phyloP scores from a whole-genome alignment of 1,139 yeast species.

The Hemisphaericaspora lyxosophila region DNA sequence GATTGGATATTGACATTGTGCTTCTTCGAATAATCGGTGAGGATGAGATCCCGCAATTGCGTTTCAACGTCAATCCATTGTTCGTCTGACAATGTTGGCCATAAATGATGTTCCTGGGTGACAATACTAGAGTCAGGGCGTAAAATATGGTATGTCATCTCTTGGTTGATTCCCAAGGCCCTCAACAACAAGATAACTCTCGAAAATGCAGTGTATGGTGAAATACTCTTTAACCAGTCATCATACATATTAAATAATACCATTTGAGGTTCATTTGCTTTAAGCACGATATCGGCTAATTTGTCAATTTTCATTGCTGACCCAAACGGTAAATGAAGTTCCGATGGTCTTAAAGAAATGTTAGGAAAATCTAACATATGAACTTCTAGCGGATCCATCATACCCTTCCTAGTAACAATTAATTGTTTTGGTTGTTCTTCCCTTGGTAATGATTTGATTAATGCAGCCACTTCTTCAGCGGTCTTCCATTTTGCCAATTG shows the following conservation, averaged over 20 bases:
- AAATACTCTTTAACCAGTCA: constrained; percentile 83
- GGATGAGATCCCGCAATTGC: constrained; percentile 81
- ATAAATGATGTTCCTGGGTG: constrained; percentile 78
- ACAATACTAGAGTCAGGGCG: constrained; percentile 70
- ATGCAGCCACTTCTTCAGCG: constrained; percentile 95
- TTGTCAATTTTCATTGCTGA: constrained; percentile 84
- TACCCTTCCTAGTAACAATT: constrained; percentile 86
- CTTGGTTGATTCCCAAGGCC: constrained; percentile 76
- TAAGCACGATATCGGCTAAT: constrained; percentile 72
- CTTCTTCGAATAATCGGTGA: constrained; percentile 81
- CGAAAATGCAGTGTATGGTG: constrained; percentile 93
- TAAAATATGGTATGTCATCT: constrained; percentile 71
- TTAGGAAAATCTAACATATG: constrained; percentile 97
- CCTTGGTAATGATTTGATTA: constrained; percentile 81
- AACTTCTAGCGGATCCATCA: constrained; percentile 92
- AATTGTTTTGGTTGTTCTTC: constrained; percentile 96
- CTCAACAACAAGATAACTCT: constrained; percentile 77
- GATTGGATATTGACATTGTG: constrained; percentile 84
- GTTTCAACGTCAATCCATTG: constrained; percentile 93
- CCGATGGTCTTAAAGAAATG: constrained; percentile 85
- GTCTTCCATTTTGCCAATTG: constrained; percentile 98
- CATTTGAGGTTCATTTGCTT: constrained; percentile 93
- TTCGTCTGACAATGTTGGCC: constrained; percentile 88
- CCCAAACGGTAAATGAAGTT: constrained; percentile 84
- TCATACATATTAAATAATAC: constrained; percentile 87